Base-by-base conservation (phyloP, 1,284 basidiomycete species). In the Irpex sp. region DNA sequence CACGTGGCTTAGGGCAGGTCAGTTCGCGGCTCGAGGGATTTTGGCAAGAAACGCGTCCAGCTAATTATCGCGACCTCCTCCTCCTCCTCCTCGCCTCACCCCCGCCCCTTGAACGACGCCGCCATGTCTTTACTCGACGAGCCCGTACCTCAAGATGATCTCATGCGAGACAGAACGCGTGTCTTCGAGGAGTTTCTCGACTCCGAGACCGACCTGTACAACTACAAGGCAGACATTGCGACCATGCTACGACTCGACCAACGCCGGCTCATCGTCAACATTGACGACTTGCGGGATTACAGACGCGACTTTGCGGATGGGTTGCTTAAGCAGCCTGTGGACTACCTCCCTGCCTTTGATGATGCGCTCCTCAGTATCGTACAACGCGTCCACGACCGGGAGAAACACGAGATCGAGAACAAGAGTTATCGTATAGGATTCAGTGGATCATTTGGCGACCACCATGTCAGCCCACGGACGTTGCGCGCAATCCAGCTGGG, bases 361-460 rank as follows among this genome's bases (percentile, higher is more conserved):
- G 85, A 87, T 39, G 97, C 96, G 9, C 82, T 99, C 4, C 69
- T 80, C 19, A 86, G 86, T 64, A 81, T 96, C 60, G 85, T 97
- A 52, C 81, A 90, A 69, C 85, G 87, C 64, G 78, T 92, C 4
- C 85, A 90, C 69, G 91, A 96, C 73, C 77, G 82, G 5, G 83
- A 89, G 57, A 96, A 97, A 78, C 89, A 95, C 75, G 87, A 93
- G 58, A 86, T 94, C 63, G 79, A 85, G 45, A 85, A 83, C 63
- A 95, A 91, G 72, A 85, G 80, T 64, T 94, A 87, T 75, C 90
- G 91, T 68, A 83, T 98, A 62, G 97, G 96, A n/a, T 86, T 99
- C 73, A 90, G 92, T 66, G 97, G 97, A 60, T 96, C 93, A n/a
- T 99, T 99, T 74, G 97, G 97, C 55, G 96, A 98, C 75, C 94